These are phyloP conservation scores for Lecanoromycetidae sp. DNA, from an alignment of 2,329 filamentous ascomycete genomes.

Conservation along the genomic window DNA sequence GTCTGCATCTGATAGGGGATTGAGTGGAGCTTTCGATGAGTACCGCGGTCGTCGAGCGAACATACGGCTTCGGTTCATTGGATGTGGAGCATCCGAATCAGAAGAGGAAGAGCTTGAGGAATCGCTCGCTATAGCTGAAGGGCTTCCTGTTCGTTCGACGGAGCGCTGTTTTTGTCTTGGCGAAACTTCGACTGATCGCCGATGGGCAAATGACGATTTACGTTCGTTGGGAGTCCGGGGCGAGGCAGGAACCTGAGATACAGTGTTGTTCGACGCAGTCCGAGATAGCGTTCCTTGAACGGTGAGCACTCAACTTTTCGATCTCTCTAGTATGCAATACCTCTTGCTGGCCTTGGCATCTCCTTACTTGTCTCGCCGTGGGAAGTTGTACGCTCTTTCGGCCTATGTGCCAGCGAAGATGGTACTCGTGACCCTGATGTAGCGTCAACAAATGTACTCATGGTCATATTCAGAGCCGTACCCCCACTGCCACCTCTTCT, in stretches of 20 bases:
- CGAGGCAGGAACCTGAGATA: slow-evolving; percentile 8
- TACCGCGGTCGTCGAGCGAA: slow-evolving; percentile 18
- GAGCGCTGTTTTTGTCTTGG: slow-evolving; percentile 9
- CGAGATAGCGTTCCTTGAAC: slow-evolving; percentile 11
- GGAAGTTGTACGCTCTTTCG: slow-evolving; percentile 12
- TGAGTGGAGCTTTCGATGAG: slow-evolving; percentile 12
- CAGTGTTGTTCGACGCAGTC: slow-evolving; percentile 15
- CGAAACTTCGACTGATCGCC: slow-evolving; percentile 10
- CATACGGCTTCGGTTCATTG: slow-evolving; percentile 14
- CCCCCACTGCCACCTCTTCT: slow-evolving; percentile 26
- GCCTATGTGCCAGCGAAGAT: slow-evolving; percentile 28
- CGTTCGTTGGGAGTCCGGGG: slow-evolving; percentile 5
- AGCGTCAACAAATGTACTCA: neutral
- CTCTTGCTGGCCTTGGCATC: neutral
- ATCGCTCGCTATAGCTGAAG: slow-evolving; percentile 14
- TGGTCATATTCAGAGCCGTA: slow-evolving; percentile 15
- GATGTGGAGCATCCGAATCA: slow-evolving; percentile 10
- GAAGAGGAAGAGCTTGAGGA: slow-evolving; percentile 15
- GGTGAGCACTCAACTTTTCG: neutral
- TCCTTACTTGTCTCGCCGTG: slow-evolving; percentile 12
- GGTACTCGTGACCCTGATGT: slow-evolving; percentile 29
- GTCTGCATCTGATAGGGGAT: slow-evolving; percentile 23
- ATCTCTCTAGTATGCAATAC: neutral
- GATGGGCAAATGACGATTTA: slow-evolving; percentile 2
- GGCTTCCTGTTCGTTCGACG: slow-evolving; percentile 3